Base-by-base conservation (phyloP, 192 early-diverging fungal species). In the Backusella sp. region DNA sequence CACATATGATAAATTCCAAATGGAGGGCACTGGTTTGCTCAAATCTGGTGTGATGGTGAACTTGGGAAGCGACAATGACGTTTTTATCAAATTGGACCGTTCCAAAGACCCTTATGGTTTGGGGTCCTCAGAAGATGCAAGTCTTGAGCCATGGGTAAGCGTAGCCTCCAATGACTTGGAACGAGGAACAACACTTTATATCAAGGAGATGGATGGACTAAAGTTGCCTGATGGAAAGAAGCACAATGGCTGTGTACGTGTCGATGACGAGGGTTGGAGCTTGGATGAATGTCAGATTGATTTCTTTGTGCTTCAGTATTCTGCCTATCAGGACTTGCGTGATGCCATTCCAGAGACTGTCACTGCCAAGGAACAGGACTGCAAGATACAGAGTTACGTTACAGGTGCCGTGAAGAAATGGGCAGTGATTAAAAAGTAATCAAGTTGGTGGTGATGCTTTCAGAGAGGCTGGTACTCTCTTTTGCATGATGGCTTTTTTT, bases 181-280 rank as follows among this genome's bases (percentile, higher is more conserved):
- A 3, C 32, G 1, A 14, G 83, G 84, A 7, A 81, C 82, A 6
- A 75, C 14, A 0, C n/a, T 86, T 1, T 86, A 73, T 66, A 66
- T 86, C 49, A 78, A 77, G 26, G 44, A 73, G 49, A 37, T 86
- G 23, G 73, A 82, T 17, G 80, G 80, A 1, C 2, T 82, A 1
- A 53, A 68, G 17, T 36, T 84, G 7, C 80, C 83, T 37, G 73
- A 82, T 35, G 84, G 80, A 1, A 69, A 76, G 46, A 70, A 1
- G 2, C 84, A 86, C 65, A 86, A 86, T 70, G 84, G 84, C 30
- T 86, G 84, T 72, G 77, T 83, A 8, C 68, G 75, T 28, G 82
- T 82, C 0, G 84, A 84, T 76, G 84, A 86, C 72, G 4, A 53
- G 56, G 79, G 83, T 2, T 79, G 76, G 75, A 79, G 77, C 12